Evolutionary conservation across 2,329 filamentous ascomycete species (phyloP), one percentile per base, ranked within the genome.

Genomic region (Neonectria punicea): DNA sequence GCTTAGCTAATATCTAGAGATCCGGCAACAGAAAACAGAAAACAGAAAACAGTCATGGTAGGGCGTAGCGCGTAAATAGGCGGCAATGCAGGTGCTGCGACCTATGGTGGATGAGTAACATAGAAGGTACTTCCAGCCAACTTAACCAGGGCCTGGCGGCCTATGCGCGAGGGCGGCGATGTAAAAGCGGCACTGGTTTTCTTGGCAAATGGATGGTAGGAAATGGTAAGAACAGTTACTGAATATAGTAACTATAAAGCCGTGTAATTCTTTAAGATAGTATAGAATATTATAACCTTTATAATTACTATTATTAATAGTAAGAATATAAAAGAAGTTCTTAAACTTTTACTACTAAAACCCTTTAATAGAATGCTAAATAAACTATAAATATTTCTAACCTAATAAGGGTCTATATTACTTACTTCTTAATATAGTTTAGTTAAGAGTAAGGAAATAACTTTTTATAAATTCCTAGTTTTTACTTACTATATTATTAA

Each of bases 121-220:
- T 14, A 30, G 54, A 20, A 25, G 50, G 58, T 53, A 54, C 25
- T 18, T 47, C 18, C 16, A 41, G 58, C 16, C 2, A 22, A 46
- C 39, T 36, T 54, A 16, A 41, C 50, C 5, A 43, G 57, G 58
- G 58, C 8, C 14, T 61, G 18, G 25, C n/a, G n/a, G 41, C 6
- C 11, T n/a, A 9, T 30, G 41, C 10, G 39, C 22, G 22, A 18
- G 14, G n/a, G 10, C 7, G 5, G 22, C 16, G 18, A 25, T 61
- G n/a, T 61, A 53, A 61, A 61, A 54, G 58, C 41, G 50, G 58
- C 58, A 54, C 25, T 20, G 25, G 58, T 28, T 61, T 43, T 47
- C 14, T 18, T 54, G 58, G 58, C 25, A 54, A 53, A 49, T 61
- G 25, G 16, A 4, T 3, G 11, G 18, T n/a, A 61, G 49, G 20